Evolutionary conservation across 805 yeast genomes (phyloP), one percentile per base, ranked within the genome.

Genomic region (Lachancea mirantina): DNA sequence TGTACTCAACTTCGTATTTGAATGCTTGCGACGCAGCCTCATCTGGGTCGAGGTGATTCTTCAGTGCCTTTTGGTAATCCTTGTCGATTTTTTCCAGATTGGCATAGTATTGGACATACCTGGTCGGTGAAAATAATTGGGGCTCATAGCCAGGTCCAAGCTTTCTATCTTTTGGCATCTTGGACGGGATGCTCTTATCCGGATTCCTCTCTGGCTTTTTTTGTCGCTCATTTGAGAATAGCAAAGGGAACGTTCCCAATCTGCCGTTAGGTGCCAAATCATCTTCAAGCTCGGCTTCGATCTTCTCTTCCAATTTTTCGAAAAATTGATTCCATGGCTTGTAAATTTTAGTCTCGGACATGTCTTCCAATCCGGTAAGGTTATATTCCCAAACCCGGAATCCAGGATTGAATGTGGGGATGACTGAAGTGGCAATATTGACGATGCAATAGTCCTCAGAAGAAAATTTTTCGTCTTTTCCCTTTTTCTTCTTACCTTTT

Each of bases 351-450:
- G 15, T 19, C 8, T 30, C 23, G n/a, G 39, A 35, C 14, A 41
- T 54, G 4, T 49, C 46, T n/a, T 52, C 60, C 28, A 81, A 50
- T 1, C 67, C 78, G 0, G 84, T 70, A 22, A 72, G 70, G 49
- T 84, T 84, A 55, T 84, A 84, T 52, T 84, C 95, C 92, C 94
- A 84, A 2, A 84, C 76, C 42, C 95, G 65, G 40, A 84, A 50
- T 4, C 87, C 84, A 4, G 95, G 87, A 43, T 82, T 83, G 59
- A 78, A 85, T 0, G 94, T 84, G 3, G 95, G 95, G 9, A 85
- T 73, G 9, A 84, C 74, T 35, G 88, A 78, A 1, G 87, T 76
- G 2, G 77, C 68, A 10, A 84, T 73, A 48, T 76, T 81, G 0
- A 80, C 76, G 32, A 84, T 62, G 1, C 85, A 65, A 50, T 82